Conservation (phyloP, 768 basidiomycete species). For the Glaciozyma martinii region DNA sequence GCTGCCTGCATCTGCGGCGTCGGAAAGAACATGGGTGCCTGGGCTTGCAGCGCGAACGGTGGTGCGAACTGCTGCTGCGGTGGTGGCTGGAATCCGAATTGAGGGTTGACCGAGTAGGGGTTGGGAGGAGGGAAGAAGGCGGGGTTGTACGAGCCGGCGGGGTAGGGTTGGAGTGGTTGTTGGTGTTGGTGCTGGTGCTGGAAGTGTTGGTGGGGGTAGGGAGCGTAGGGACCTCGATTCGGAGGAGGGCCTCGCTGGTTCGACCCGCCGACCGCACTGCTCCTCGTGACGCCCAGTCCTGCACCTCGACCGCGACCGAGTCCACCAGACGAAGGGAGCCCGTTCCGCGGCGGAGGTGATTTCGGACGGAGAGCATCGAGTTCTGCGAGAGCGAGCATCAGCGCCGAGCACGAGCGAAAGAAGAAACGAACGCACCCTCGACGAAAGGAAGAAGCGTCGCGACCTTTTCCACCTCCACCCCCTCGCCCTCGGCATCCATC, state of each 20-base stretch:
- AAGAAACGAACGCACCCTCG: slow-evolving; percentile 13
- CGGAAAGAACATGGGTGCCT: not conserved
- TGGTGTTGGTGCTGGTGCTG: not conserved
- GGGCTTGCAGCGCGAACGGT: not conserved
- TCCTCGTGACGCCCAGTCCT: slow-evolving; percentile 26
- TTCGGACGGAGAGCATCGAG: slow-evolving; percentile 79
- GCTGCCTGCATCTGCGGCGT: not conserved
- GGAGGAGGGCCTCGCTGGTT: not conserved
- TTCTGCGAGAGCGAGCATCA: slow-evolving; percentile 42
- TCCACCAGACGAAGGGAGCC: slow-evolving; percentile 23
- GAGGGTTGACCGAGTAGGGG: not conserved
- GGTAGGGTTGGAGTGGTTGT: not conserved
- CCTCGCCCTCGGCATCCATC: not conserved
- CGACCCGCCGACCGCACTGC: not conserved
- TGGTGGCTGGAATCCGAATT: too few species aligned
- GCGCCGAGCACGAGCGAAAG: not conserved
- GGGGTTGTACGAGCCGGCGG: not conserved
- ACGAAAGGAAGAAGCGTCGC: slow-evolving; percentile 22
- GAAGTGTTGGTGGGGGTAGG: too few species aligned
- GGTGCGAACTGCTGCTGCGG: not conserved
- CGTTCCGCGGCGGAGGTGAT: slow-evolving; percentile 49
- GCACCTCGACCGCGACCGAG: slow-evolving; percentile 27
- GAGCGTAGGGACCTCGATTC: not conserved
- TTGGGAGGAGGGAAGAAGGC: not conserved
- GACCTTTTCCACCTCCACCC: not conserved